Conservation (phyloP, 805 yeast species). For the Lipomyces starkeyi region DNA sequence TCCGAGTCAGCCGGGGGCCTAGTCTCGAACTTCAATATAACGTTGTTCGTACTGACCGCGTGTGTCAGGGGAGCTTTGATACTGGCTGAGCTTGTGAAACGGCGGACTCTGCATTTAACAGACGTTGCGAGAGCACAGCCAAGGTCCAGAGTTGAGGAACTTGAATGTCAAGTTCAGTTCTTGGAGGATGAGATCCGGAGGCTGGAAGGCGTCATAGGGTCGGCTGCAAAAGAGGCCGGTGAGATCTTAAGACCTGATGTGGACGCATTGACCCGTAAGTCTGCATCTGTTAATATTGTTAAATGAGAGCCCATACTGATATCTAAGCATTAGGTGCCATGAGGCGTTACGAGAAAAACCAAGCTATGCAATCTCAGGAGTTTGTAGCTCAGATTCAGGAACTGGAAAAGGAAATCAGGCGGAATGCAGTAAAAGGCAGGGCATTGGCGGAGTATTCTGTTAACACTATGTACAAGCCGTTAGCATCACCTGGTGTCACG, state of each 20-base stretch:
- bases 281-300: not conserved
- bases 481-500: not conserved
- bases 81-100: slow-evolving; percentile 14
- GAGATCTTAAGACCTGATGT: slow-evolving; percentile 7
- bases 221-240: slow-evolving; percentile 5
- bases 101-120: slow-evolving; percentile 11
- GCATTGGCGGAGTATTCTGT: not conserved
- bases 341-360: slow-evolving; percentile 21
- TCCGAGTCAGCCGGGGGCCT: slow-evolving; percentile 18
- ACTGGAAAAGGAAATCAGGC: slow-evolving; percentile 17
- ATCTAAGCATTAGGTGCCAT: slow-evolving; percentile 12
- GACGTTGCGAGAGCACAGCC: not conserved
- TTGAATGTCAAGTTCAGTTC: not conserved
- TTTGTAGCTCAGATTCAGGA: slow-evolving; percentile 1
- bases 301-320: not conserved
- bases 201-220: slow-evolving; percentile 6
- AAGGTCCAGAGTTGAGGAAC: not conserved
- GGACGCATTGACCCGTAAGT: slow-evolving; percentile 10
- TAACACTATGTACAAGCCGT: not conserved
- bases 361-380: slow-evolving; percentile 13
- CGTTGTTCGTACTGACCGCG: slow-evolving; percentile 27
- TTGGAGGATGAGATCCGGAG: slow-evolving; percentile 1
- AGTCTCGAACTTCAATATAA: slow-evolving; percentile 27
- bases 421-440: slow-evolving; percentile 4
- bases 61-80: slow-evolving; percentile 15